A percentile compares a stretch with the other conserved stretches of the same genome.
phyloP scores from a whole-genome alignment of 208 protist species.

The Crithidia bombi region DNA sequence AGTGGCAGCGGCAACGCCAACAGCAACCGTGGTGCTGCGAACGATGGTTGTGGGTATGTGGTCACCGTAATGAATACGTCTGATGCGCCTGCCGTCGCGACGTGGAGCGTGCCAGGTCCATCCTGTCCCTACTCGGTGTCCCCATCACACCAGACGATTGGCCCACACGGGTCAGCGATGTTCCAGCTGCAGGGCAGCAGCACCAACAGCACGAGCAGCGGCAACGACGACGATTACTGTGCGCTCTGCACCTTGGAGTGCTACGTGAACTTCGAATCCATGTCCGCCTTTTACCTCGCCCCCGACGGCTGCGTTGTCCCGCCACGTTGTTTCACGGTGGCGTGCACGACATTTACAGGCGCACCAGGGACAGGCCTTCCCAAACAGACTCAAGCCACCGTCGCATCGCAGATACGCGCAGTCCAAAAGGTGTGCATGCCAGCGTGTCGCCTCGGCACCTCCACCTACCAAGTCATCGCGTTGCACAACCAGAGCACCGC shows the following conservation, averaged over 20 bases:
- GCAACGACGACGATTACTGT: slow-evolving; percentile 16
- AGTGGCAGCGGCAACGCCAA: background rate
- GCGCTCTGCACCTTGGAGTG: slow-evolving; percentile 74
- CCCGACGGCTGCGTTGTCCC: slow-evolving; percentile 65
- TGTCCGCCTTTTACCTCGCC: slow-evolving; percentile 84
- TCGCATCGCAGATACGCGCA: slow-evolving; percentile 17
- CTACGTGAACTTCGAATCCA: slow-evolving; percentile 89
- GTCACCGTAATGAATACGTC: slow-evolving; percentile 84
- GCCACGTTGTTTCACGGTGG: slow-evolving; percentile 80
- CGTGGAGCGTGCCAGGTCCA: slow-evolving; percentile 68
- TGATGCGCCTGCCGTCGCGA: slow-evolving; percentile 43
- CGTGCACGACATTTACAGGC: slow-evolving; percentile 34
- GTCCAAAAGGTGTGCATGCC: slow-evolving; percentile 54
- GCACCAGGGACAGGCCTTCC: background rate
- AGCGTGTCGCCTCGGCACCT: slow-evolving; percentile 40
- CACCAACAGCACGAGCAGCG: slow-evolving; percentile 12
- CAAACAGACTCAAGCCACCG: slow-evolving; percentile 11
- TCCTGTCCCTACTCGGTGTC: slow-evolving; percentile 59
- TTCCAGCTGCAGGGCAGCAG: slow-evolving; percentile 30
- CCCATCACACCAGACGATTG: slow-evolving; percentile 64
- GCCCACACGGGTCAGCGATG: slow-evolving; percentile 37
- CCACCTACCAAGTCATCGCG: slow-evolving; percentile 64
- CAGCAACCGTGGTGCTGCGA: slow-evolving; percentile 10
- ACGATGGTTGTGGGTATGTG: slow-evolving; percentile 20
- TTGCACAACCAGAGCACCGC: slow-evolving; percentile 65